These are phyloP conservation scores for Pseudoturritis turrita DNA, from an alignment of 345 rosid species.

Conservation along the genomic window DNA sequence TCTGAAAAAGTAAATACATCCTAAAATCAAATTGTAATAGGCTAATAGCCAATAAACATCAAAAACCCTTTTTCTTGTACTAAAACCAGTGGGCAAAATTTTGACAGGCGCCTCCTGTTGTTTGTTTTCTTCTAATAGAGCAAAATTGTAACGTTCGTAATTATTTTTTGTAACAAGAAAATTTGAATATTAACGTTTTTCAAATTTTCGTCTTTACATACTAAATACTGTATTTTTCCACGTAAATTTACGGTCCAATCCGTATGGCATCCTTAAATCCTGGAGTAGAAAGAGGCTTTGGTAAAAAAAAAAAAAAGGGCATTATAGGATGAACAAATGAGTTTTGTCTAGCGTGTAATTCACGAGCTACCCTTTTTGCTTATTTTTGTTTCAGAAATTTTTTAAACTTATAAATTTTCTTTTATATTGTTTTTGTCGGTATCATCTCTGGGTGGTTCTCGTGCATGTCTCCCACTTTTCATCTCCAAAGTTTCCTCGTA, in stretches of 20 bases:
- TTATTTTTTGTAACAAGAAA: not conserved
- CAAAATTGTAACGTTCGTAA: conserved; percentile 4
- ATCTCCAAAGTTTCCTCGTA: conserved; percentile 33
- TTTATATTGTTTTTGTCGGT: conserved; percentile 14
- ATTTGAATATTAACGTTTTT: not conserved
- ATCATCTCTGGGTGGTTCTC: conserved; percentile 33
- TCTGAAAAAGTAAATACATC: not conserved
- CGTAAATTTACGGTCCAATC: conserved; percentile 1
- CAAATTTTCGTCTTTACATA: not conserved
- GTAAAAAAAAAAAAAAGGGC: not conserved
- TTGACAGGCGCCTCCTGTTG: not conserved
- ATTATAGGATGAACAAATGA: conserved; percentile 1
- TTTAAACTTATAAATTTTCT: not conserved
- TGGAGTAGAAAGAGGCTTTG: conserved; percentile 15
- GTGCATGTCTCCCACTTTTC: conserved; percentile 39
- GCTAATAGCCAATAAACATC: not conserved
- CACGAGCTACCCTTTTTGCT: conserved; percentile 9
- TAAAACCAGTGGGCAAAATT: not conserved
- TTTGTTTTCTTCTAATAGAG: not conserved
- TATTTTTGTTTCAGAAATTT: not conserved
- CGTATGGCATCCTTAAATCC: conserved; percentile 19
- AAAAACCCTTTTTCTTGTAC: not conserved
- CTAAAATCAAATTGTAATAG: not conserved
- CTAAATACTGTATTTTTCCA: not conserved
- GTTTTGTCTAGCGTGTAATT: conserved; percentile 11